phyloP scores from a whole-genome alignment of 805 yeast genomes.

The Tetrapisispora arboricola region DNA sequence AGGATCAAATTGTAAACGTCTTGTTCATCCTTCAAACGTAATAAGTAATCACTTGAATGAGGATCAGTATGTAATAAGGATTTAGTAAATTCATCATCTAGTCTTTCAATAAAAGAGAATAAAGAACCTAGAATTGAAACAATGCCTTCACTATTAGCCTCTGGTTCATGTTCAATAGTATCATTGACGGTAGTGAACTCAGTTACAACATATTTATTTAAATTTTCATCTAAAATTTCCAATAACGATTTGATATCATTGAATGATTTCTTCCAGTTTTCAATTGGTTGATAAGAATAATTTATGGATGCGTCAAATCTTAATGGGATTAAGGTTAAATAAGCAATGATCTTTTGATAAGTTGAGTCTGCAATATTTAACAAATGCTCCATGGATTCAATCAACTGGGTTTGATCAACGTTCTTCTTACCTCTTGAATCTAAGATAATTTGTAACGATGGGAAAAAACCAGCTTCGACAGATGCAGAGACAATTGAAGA shows the following conservation, averaged over 20 bases:
- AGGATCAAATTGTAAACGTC: constrained; percentile 64
- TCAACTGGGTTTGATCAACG: constrained; percentile 74
- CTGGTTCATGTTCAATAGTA: constrained; percentile 69
- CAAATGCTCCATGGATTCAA: constrained; percentile 56
- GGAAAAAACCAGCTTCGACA: constrained; percentile 47
- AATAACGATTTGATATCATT: constrained; percentile 54
- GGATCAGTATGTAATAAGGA: constrained; percentile 87
- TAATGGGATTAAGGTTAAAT: constrained; percentile 74
- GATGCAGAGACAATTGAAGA: constrained; percentile 27
- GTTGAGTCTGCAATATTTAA: constrained; percentile 41
- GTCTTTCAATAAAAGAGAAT: constrained; percentile 78
- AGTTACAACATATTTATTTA: constrained; percentile 50
- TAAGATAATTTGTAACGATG: constrained; percentile 58
- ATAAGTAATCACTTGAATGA: constrained; percentile 87
- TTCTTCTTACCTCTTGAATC: constrained; percentile 95
- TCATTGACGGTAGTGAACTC: constrained; percentile 66
- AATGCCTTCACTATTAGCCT: constrained; percentile 50
- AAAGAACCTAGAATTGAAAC: constrained; percentile 74
- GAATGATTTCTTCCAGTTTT: constrained; percentile 68
- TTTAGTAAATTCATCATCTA: constrained; percentile 87
- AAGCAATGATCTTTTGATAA: constrained; percentile 69
- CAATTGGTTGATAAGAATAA: constrained; percentile 63
- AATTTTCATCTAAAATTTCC: constrained; percentile 55
- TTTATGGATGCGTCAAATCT: constrained; percentile 72
- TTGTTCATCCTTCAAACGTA: constrained; percentile 81